Conservation (phyloP, 495 filamentous ascomycete genomes). For the Parathielavia appendiculata region DNA sequence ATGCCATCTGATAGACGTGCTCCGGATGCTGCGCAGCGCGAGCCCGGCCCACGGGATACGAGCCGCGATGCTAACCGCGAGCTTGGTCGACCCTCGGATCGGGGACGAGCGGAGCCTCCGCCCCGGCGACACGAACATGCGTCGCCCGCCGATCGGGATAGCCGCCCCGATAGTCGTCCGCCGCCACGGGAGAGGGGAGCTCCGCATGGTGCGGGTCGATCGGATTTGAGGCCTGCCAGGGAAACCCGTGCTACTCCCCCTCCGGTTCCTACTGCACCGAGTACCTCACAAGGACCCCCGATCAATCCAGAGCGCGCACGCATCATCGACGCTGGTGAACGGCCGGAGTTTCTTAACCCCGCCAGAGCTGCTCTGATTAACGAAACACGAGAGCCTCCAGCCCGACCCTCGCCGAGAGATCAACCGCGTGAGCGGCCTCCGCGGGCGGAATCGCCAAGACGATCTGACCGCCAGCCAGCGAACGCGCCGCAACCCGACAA, state of each 20-base stretch:
- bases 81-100: conserved; percentile 27
- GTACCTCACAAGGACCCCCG: conserved; percentile 37
- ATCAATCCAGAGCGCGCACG: conserved; percentile 44
- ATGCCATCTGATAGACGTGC: conserved; percentile 27
- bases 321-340: conserved; percentile 34
- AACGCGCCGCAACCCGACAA: conserved; percentile 35
- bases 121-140: conserved; percentile 30
- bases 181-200: conserved; percentile 31
- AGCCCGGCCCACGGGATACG: conserved; percentile 23
- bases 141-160: conserved; percentile 32
- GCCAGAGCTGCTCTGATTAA: conserved; percentile 53
- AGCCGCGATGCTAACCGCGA: conserved; percentile 4
- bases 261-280: conserved; percentile 28
- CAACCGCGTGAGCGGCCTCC: conserved; percentile 37
- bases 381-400: conserved; percentile 32
- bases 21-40: conserved; percentile 26
- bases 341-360: conserved; percentile 47
- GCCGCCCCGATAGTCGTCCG: conserved; percentile 31
- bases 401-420: conserved; percentile 40
- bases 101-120: conserved; percentile 33
- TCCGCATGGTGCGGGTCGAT: conserved; percentile 25
- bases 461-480: conserved; percentile 35
- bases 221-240: conserved; percentile 32
- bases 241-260: conserved; percentile 32
- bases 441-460: conserved; percentile 49